Conservation (phyloP, 495 filamentous ascomycete genomes). For the Cercophora samala region DNA sequence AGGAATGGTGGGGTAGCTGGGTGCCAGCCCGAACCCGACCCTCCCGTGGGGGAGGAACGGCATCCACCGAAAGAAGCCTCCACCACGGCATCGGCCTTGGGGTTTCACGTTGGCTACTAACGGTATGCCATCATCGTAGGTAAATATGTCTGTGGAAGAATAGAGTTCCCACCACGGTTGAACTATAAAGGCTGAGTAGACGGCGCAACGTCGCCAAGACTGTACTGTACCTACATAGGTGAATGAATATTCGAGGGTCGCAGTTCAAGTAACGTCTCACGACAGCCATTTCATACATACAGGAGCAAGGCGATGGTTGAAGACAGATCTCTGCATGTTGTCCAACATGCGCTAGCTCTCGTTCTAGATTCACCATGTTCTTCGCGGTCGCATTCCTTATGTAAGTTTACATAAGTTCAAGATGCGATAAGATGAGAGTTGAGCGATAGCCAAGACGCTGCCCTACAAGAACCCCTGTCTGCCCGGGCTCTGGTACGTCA, state of each 20-base stretch:
- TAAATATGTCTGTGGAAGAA: neutral
- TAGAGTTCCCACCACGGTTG: neutral
- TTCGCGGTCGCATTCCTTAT: neutral
- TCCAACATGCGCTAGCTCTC: neutral
- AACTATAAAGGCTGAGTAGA: neutral
- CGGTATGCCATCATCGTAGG: neutral
- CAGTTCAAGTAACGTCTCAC: neutral
- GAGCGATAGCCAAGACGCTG: neutral
- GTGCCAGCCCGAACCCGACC: neutral
- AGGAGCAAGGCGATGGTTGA: neutral
- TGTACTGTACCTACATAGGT: too few species aligned
- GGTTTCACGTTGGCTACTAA: neutral
- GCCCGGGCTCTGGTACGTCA: constrained; percentile 1
- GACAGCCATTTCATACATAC: neutral
- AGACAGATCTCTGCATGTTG: neutral
- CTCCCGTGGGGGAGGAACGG: neutral
- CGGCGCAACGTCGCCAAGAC: neutral
- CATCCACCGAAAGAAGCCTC: neutral
- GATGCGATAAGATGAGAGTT: neutral
- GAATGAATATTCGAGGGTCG: too few species aligned
- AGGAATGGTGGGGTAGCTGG: constrained; percentile 18
- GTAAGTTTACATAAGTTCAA: neutral
- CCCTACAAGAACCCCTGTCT: neutral
- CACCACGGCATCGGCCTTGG: neutral
- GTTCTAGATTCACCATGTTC: neutral